Evolutionary conservation across 2,329 filamentous ascomycete genomes (phyloP), one percentile per base, ranked within the genome.

Genomic region (Colletotrichum cereale): DNA sequence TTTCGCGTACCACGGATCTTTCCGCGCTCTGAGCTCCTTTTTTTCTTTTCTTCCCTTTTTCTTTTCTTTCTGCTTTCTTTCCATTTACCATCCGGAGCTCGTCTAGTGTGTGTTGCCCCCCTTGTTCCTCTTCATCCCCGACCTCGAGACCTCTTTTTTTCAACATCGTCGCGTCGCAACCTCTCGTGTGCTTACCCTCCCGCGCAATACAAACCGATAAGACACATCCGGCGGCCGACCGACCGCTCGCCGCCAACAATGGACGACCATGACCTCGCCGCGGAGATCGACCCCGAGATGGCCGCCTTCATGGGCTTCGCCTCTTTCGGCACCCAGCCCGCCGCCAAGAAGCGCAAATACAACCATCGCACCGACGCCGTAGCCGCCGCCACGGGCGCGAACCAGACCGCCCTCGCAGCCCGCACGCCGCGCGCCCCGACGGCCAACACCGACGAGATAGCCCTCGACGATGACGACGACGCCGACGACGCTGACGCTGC

Each of bases 251-350:
- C 62, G 55, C 60, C 66, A 6, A 31, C 67, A 47, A 73, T 73
- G 68, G 66, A 72, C 71, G 56, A 66, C 21, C 70, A 75, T 58
- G 77, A 78, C 64, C 68, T 74, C 48, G 48, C 34, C 38, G 40
- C 67, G 24, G 69, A 68, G 3, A n/a, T 55, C 40, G 78, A 80
- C 47, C 78, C 78, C n/a, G 78, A 78, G 26, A 90, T 93, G 79
- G 90, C 90, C 29, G 87, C 88, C 52, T 86, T 88, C 57, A 92
- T 95, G 90, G 93, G 93, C 73, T 95, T 95, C 80, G 87, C 90
- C 11, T 87, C 88, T 68, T 95, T 95, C 77, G 92, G 92, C 74
- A 80, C 82, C 12, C 84, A 87, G 75, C 82, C 86, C 1, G 85
- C 85, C 53, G 67, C 71, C 26, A 93, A 92, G 79, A 92, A 92